Conservation (phyloP, 768 basidiomycete genomes). For the Lyophyllum decastes region DNA sequence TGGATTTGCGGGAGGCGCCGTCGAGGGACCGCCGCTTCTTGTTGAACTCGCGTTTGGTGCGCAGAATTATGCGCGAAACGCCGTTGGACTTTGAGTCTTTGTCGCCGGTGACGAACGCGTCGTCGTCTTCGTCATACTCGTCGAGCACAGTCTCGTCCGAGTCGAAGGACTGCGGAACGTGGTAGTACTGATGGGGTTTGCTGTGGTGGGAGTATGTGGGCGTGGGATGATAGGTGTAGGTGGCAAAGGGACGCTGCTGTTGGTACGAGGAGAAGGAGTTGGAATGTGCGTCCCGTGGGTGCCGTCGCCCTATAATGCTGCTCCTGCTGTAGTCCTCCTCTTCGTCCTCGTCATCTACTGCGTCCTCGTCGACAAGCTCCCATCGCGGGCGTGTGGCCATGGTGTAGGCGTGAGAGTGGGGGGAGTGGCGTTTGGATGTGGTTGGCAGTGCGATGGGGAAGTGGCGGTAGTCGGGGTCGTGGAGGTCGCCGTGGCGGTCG, state of each 20-base stretch:
- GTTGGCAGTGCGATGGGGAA: conserved; percentile 42
- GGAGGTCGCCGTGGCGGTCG: conserved; percentile 61
- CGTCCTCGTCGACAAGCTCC: conserved; percentile 30
- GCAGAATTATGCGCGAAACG: conserved; percentile 20
- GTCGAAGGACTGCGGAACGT: conserved; percentile 29
- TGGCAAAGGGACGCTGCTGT: conserved; percentile 2
- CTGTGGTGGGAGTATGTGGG: conserved; percentile 6
- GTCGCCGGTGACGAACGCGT: conserved; percentile 19
- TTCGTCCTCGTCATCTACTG: conserved; percentile 28
- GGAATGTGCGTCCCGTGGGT: conserved; percentile 1
- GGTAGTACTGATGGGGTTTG: conserved; percentile 21
- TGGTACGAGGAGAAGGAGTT: conserved; percentile 18
- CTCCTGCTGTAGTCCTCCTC: conserved; percentile 7
- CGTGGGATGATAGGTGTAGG: conserved; percentile 4
- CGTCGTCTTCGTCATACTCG: conserved; percentile 27
- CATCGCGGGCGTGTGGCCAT: conserved; percentile 27
- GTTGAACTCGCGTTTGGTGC: conserved; percentile 14
- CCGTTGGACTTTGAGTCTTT: conserved; percentile 20
- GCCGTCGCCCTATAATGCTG: conserved; percentile 1
- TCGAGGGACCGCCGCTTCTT: conserved; percentile 16
- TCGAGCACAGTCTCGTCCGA: conserved; percentile 27
- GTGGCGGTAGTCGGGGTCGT: conserved; percentile 69
- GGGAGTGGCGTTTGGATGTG: conserved; percentile 15
- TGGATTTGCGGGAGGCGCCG: conserved; percentile 6
- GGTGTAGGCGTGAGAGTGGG: conserved; percentile 13